These are phyloP conservation scores for Cyberlindnera euphorbiae DNA, from an alignment of 805 yeast genomes.

Conservation along the genomic window DNA sequence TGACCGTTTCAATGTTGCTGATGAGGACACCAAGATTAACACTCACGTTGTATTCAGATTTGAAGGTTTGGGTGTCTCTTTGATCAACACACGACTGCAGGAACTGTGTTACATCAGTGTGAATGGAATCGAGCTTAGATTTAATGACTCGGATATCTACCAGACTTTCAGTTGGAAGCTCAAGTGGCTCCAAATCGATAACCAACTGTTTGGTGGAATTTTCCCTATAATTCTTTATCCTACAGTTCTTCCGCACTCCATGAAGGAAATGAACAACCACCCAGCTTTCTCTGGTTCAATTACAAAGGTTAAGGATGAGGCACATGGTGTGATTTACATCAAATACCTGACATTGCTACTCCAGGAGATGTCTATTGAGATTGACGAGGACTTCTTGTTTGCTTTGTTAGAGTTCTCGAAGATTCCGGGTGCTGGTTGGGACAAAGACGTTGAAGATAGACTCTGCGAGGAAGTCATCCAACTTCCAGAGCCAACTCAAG, in stretches of 20 bases:
- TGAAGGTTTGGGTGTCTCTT: slow-evolving; percentile 84
- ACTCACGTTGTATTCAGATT: slow-evolving; percentile 52
- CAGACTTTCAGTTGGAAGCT: slow-evolving; percentile 76
- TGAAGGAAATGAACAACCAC: slow-evolving; percentile 78
- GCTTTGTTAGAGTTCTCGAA: slow-evolving; percentile 77
- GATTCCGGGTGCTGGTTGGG: slow-evolving; percentile 81
- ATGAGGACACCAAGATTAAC: slow-evolving; percentile 32
- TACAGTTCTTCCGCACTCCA: slow-evolving; percentile 78
- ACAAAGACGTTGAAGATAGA: slow-evolving; percentile 36
- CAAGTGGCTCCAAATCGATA: slow-evolving; percentile 94
- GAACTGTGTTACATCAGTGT: slow-evolving; percentile 83
- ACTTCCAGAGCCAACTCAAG: slow-evolving; percentile 64
- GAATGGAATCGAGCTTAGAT: slow-evolving; percentile 74
- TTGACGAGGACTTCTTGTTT: slow-evolving; percentile 89
- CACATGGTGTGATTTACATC: slow-evolving; percentile 85
- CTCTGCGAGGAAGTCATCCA: slow-evolving; percentile 60
- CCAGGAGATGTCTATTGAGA: slow-evolving; percentile 88
- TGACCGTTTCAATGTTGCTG: slow-evolving; percentile 50
- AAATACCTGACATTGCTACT: slow-evolving; percentile 86
- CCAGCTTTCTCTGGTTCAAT: slow-evolving; percentile 87
- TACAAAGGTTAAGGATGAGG: slow-evolving; percentile 79
- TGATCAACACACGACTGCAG: slow-evolving; percentile 63
- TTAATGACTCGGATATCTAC: slow-evolving; percentile 78
- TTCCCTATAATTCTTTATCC: slow-evolving; percentile 90
- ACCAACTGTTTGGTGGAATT: slow-evolving; percentile 81